phyloP scores from a whole-genome alignment of 768 basidiomycete genomes.

The Bullera alba region DNA sequence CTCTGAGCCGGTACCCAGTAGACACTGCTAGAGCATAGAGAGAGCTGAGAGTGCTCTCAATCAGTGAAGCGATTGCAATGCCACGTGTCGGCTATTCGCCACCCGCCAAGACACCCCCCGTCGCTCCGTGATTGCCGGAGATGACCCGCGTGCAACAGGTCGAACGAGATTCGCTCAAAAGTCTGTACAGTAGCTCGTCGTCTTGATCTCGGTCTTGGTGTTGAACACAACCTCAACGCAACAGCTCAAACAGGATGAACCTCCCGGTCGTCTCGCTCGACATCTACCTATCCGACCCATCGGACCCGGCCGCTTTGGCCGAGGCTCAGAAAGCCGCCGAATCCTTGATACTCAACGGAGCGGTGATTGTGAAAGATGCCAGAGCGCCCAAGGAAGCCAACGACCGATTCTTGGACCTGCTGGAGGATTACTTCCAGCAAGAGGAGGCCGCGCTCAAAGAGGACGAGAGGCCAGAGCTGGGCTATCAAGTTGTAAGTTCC shows the following conservation, averaged over 20 bases:
- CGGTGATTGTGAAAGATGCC: constrained; percentile 75
- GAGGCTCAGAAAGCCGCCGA: constrained; percentile 60
- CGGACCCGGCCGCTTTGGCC: constrained; percentile 7
- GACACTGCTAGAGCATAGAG: too few species aligned
- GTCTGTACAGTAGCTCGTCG: too few species aligned
- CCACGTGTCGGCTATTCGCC: too few species aligned
- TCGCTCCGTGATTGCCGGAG: too few species aligned
- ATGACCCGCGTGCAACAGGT: too few species aligned
- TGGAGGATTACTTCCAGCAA: constrained; percentile 90
- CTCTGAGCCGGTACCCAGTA: too few species aligned
- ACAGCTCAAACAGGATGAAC: constrained; percentile 3
- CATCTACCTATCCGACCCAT: constrained; percentile 25
- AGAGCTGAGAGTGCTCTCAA: too few species aligned
- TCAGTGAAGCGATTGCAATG: too few species aligned
- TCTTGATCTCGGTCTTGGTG: too few species aligned
- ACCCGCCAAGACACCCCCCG: too few species aligned
- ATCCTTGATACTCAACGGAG: constrained; percentile 75
- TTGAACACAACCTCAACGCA: too few species aligned
- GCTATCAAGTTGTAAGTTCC: constrained; percentile 59
- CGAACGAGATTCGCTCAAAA: too few species aligned
- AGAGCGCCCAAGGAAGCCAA: constrained; percentile 80
- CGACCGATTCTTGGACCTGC: constrained; percentile 69
- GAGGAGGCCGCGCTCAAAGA: constrained; percentile 56
- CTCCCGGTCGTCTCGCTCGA: constrained; percentile 33
- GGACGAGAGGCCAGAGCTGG: constrained; percentile 76